These are phyloP conservation scores for Colletotrichum melonis DNA, from an alignment of 2,329 filamentous ascomycete species.

Conservation along the genomic window DNA sequence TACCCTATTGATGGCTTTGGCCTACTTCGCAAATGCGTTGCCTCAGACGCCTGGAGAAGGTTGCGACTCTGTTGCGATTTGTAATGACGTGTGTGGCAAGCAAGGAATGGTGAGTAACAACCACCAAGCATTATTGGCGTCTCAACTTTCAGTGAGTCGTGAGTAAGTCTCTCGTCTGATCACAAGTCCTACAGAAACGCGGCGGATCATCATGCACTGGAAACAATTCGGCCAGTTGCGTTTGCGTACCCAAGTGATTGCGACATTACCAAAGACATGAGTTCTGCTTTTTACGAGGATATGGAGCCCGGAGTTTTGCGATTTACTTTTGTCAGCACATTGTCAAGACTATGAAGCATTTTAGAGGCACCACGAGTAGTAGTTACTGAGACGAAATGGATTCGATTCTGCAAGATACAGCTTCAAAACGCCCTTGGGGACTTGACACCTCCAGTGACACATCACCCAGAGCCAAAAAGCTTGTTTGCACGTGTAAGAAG, in stretches of 20 bases:
- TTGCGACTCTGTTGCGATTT: slow-evolving; percentile 8
- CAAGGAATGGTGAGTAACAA: not conserved
- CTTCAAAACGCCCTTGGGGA: no score
- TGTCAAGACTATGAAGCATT: no score
- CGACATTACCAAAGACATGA: not conserved
- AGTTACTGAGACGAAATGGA: no score
- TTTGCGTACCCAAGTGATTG: not conserved
- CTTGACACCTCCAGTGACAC: no score
- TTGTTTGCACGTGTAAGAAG: not conserved
- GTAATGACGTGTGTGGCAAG: not conserved
- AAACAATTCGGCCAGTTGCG: not conserved
- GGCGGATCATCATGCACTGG: not conserved
- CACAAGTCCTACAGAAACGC: not conserved
- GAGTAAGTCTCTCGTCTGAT: not conserved
- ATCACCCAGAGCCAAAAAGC: not conserved
- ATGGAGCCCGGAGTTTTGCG: not conserved
- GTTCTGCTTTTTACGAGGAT: not conserved
- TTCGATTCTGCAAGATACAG: no score
- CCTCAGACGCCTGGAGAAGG: not conserved
- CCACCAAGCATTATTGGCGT: not conserved
- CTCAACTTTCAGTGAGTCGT: not conserved
- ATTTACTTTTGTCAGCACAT: not conserved
- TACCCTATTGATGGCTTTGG: no score
- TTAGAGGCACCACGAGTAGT: no score
- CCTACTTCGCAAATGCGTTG: not conserved